Base-by-base conservation (phyloP, 805 yeast species). In the Pichia membranifaciens region DNA sequence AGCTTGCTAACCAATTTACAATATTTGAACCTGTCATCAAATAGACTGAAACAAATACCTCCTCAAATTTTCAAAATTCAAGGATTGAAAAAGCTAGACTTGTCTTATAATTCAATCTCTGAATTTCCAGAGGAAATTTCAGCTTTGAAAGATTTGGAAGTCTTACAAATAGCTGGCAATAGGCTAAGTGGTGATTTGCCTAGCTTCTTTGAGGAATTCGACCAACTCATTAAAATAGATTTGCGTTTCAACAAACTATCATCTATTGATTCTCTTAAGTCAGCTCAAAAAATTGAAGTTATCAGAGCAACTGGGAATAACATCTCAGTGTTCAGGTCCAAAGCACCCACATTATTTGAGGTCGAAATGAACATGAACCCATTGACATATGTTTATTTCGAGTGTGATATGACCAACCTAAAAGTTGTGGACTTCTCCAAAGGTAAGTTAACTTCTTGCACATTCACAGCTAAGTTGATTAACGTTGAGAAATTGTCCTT, bases 291-390 rank as follows among this genome's bases (percentile, higher is more conserved):
- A 47, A 67, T 88, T 50, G 91, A 85, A 60, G 82, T 81, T n/a
- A 67, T 85, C 21, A 79, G 81, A 55, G 78, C 87, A 8, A 76
- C 91, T 2, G 86, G 86, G 61, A 88, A 88, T 61, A 76, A 76
- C 51, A 82, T 89, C 13, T 79, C 95, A 0, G 76, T 77, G 15
- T 84, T 87, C 60, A 76, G 78, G 47, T 83, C 79, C 59, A 68
- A 74, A 41, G 75, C 87, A 57, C 76, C 77, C 29, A 76, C 76
- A 44, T 68, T 90, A 55, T 76, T 84, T 58, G 75, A 83, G 15
- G 70, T 90, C 36, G 85, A 83, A 58, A 70, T 89, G 41, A 89
- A 85, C 59, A 78, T 84, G 59, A 90, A 89, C 61, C 97, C 96
- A 5, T 78, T 89, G 47, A 88, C 96, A 0, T 74, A 77, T 48